phyloP scores from a whole-genome alignment of 1,284 basidiomycete species.

The Leucoagaricus sp. region DNA sequence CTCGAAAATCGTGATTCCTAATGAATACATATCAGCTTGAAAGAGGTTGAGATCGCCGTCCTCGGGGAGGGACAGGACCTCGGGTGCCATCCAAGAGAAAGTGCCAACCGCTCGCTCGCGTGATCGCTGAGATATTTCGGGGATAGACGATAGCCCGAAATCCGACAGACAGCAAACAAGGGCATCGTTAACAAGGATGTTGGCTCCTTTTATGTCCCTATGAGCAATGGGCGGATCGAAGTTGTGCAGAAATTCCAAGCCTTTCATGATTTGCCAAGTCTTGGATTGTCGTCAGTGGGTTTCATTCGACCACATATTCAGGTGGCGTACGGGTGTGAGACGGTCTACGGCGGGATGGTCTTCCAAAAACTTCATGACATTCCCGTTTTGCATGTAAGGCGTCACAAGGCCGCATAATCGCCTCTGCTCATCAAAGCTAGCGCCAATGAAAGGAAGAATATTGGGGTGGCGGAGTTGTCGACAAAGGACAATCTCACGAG shows the following conservation, averaged over 20 bases:
- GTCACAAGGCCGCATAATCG: background rate
- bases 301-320: too few relatives aligned
- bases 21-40: constrained; percentile 7
- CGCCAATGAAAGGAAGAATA: background rate
- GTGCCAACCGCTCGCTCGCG: background rate
- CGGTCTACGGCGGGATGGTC: background rate
- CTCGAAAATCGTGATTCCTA: constrained; percentile 5
- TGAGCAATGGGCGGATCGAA: background rate
- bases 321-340: constrained; percentile 1
- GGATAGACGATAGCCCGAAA: constrained; percentile 7
- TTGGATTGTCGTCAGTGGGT: too few relatives aligned
- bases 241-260: background rate
- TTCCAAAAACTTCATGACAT: background rate
- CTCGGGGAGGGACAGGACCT: background rate
- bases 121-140: constrained; percentile 1
- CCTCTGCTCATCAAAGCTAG: background rate
- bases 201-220: constrained; percentile 3
- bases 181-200: constrained; percentile 2
- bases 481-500: background rate
- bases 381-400: constrained; percentile 3
- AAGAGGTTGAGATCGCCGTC: background rate
- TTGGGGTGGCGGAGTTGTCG: background rate
- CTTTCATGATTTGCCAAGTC: constrained; percentile 3
- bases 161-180: constrained; percentile 4
- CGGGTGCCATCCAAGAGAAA: background rate